Evolutionary conservation across 192 early-diverging fungal genomes (phyloP), one percentile per base, ranked within the genome.

Genomic region (Entomortierella parvispora): DNA sequence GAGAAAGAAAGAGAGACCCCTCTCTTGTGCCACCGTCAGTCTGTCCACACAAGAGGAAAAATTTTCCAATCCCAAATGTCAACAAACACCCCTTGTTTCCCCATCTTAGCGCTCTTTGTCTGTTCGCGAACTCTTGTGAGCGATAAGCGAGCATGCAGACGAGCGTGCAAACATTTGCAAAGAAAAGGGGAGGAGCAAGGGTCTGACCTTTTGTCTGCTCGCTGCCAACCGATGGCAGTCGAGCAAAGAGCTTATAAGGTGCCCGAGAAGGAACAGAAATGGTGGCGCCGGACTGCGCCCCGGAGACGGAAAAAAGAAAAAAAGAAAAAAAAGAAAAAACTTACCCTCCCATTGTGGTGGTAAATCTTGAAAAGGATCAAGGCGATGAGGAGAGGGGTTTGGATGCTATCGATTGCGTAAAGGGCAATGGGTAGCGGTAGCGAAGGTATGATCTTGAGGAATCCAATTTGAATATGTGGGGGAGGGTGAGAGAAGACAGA

Each of bases 341-440:
- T 62, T 76, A 76, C 71, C 71, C 71, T 53, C 71, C 71, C 71
- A 76, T 72, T 34, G 53, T 53, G 47, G 34, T 49, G 25, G 49
- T 45, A 53, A 76, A 76, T 76, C 49, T 52, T 76, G 58, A 29
- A 40, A 22, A 49, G 32, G 43, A 54, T 71, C 69, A 63, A 63
- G 69, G 69, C 59, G 53, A 48, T 22, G 12, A 28, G 42, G 58
- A 20, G 15, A 7, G 34, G 50, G 31, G 22, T 22, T 23, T 12
- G 46, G 33, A n/a, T 72, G 70, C 70, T 76, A 76, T 76, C 71
- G 65, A 62, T 76, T 67, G 71, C 71, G 71, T 62, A 57, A 71
- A 76, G 53, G 71, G 71, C 71, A 76, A 76, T 56, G 65, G 71
- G 71, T 76, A 76, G 71, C 64, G 71, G 46, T 68, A 66, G 58